Evolutionary conservation across 2,329 filamentous ascomycete species (phyloP), one percentile per base, ranked within the genome.

Genomic region (Monosporascus sp.): DNA sequence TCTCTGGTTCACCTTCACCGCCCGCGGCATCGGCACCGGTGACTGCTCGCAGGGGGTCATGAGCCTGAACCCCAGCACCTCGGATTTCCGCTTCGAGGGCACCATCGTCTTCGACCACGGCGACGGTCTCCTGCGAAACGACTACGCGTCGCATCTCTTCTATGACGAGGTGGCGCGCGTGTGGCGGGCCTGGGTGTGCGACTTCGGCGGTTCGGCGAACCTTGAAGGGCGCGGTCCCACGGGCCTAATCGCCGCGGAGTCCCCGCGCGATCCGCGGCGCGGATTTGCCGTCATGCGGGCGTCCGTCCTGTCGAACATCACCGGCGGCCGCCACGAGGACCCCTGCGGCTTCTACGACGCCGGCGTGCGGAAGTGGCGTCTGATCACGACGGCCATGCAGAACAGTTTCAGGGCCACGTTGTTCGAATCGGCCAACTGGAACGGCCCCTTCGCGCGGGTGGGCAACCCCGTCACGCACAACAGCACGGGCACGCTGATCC

Each of bases 141-240:
- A 50, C 48, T 50, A 50, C 36, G 48, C 48, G 34, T 50, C 48
- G 22, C 48, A 50, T 36, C 22, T 50, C 5, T 50, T 50, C 48
- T 50, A 50, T 36, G 48, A 50, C 37, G 48, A 50, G 19, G 19
- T 16, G 14, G 36, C 48, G 7, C n/a, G 36, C 14, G 24, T 27
- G 17, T 50, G 48, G 48, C 36, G 40, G 17, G 48, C 48, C n/a
- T 50, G 48, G 48, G 22, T 31, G 24, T 50, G 48, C 37, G 48
- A 50, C 37, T 50, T 50, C 22, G 48, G 48, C 37, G 48, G 48
- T n/a, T 38, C 48, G 4, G 14, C 7, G 19, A 41, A 41, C 37
- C 34, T 9, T 9, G 48, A 50, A 11, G 36, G 48, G 16, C 27
- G 48, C 24, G 48, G 22, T 5, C 20, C 14, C 7, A 22, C 48